phyloP scores from a whole-genome alignment of 2,329 filamentous ascomycete genomes.

The Aspergillus sp. region DNA sequence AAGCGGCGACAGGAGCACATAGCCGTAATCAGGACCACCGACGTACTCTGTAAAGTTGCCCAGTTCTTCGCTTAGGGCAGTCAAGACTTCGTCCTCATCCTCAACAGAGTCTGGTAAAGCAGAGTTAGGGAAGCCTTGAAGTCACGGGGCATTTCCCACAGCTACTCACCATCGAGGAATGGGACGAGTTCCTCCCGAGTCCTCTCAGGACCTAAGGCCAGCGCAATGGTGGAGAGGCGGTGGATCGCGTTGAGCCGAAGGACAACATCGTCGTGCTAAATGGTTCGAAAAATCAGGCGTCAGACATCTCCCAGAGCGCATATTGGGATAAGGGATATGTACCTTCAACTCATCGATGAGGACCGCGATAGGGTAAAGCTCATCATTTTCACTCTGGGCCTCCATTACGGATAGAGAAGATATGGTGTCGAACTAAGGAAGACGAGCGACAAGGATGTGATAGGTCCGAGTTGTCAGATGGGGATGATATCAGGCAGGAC shows the following conservation, averaged over 20 bases:
- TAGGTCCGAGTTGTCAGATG: slow-evolving; percentile 23
- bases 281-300: slow-evolving; percentile 1
- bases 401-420: slow-evolving; percentile 60
- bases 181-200: slow-evolving; percentile 98
- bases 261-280: slow-evolving; percentile 93
- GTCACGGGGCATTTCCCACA: slow-evolving; percentile 6
- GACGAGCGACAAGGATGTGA: slow-evolving; percentile 17
- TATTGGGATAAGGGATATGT: slow-evolving; percentile 22
- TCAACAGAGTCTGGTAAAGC: slow-evolving; percentile 79
- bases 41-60: slow-evolving; percentile 97
- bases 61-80: slow-evolving; percentile 92
- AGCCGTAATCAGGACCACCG: slow-evolving; percentile 83
- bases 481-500: slow-evolving; percentile 21
- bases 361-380: slow-evolving; percentile 99
- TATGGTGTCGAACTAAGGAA: slow-evolving; percentile 14
- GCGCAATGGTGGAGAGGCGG: slow-evolving; percentile 93
- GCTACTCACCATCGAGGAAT: slow-evolving; percentile 83
- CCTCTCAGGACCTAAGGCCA: slow-evolving; percentile 88
- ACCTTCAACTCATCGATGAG: slow-evolving; percentile 99
- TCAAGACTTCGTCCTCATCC: slow-evolving; percentile 96
- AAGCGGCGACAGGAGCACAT: slow-evolving; percentile 90
- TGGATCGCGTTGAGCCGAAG: slow-evolving; percentile 97
- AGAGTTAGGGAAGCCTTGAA: slow-evolving; percentile 14
- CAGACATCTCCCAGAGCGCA: slow-evolving; percentile 12
- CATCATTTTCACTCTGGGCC: slow-evolving; percentile 82